phyloP scores from a whole-genome alignment of 192 early-diverging fungal species.

The Rhizophlyctis rosea region DNA sequence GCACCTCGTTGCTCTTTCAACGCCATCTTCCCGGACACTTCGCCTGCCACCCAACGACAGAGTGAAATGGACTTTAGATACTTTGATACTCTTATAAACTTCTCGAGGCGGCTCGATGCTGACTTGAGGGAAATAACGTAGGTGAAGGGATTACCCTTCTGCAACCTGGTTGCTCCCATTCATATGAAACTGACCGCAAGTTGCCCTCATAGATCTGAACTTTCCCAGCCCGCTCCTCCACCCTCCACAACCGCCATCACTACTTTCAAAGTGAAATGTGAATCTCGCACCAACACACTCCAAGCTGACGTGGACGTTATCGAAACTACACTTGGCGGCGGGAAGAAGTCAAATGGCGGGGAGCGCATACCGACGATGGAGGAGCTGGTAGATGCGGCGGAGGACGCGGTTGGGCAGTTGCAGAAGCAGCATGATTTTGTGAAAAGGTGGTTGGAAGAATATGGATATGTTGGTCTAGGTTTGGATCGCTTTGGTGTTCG shows the following conservation, averaged over 20 bases:
- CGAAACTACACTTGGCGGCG: constrained; percentile 1
- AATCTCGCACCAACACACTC: not conserved
- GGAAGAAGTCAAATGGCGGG: no score
- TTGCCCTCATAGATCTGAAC: not conserved
- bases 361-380: constrained; percentile 7
- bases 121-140: constrained; percentile 8
- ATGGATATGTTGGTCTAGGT: constrained; percentile 15
- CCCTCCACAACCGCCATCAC: not conserved
- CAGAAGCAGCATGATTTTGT: not conserved
- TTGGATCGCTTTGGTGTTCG: no score
- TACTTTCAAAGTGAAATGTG: not conserved
- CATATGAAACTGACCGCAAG: not conserved
- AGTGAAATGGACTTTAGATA: constrained; percentile 10
- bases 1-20: no score
- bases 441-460: constrained; percentile 5
- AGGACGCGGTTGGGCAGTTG: constrained; percentile 15
- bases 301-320: constrained; percentile 3
- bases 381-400: constrained; percentile 22
- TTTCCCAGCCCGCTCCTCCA: constrained; percentile 7
- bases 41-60: no score
- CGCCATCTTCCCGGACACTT: no score
- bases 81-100: not conserved
- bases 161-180: not conserved
- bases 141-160: not conserved
- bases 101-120: not conserved